phyloP scores from a whole-genome alignment of 2,329 filamentous ascomycete genomes.

The Coniochaeta prunicola region DNA sequence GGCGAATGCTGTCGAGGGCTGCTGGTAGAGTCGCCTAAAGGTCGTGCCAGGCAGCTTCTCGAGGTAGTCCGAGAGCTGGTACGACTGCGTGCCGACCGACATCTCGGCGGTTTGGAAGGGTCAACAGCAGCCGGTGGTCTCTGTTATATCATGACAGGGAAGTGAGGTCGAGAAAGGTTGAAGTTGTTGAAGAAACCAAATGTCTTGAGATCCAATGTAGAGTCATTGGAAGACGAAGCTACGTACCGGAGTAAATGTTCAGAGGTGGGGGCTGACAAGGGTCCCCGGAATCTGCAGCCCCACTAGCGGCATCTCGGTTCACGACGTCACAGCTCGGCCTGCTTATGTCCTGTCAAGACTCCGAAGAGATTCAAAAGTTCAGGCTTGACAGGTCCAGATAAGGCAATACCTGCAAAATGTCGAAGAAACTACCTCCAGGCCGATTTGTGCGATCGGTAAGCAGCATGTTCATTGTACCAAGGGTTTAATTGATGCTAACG shows the following conservation, averaged over 20 bases:
- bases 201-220: not conserved
- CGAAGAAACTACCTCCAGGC: slow-evolving; percentile 19
- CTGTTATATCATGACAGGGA: not conserved
- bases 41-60: slow-evolving; percentile 85
- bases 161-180: not conserved
- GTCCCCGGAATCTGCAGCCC: not conserved
- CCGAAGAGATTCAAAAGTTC: not conserved
- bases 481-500: not conserved
- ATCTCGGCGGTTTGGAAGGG: slow-evolving; percentile 14
- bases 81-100: slow-evolving; percentile 41
- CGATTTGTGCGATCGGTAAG: slow-evolving; percentile 24
- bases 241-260: no score
- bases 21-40: slow-evolving; percentile 87
- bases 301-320: not conserved
- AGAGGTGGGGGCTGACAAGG: not conserved
- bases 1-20: slow-evolving; percentile 89
- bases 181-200: not conserved
- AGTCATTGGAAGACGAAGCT: no score
- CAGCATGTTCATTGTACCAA: not conserved
- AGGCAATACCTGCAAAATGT: slow-evolving; percentile 13
- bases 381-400: not conserved
- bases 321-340: not conserved
- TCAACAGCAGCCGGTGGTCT: not conserved
- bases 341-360: not conserved
- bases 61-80: slow-evolving; percentile 77